Percentiles rank a stretch among this genome's conserved stretches.
phyloP scores from a whole-genome alignment of 2,329 filamentous ascomycete species.

The Cyphellophora europaea region DNA sequence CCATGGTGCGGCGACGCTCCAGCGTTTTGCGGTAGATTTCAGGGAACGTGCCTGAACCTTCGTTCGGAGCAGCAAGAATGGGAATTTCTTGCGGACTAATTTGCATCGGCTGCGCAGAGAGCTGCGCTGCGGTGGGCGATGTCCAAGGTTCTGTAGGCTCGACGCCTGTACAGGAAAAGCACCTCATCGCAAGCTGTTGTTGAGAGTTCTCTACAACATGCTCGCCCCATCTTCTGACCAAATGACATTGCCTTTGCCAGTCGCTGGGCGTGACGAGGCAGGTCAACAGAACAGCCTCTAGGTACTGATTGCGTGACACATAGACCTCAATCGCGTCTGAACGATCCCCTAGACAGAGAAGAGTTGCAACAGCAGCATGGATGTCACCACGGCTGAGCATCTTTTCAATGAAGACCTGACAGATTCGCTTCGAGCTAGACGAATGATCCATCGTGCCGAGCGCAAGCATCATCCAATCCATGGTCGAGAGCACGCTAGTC shows the following conservation, averaged over 20 bases:
- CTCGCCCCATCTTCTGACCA: constrained; percentile 92
- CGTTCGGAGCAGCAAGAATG: constrained; percentile 36
- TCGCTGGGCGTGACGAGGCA: constrained; percentile 74
- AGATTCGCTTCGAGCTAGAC: constrained; percentile 78
- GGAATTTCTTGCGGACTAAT: constrained; percentile 39
- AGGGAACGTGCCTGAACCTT: constrained; percentile 11
- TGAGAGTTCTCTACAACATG: constrained; percentile 78
- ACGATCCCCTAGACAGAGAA: constrained; percentile 83
- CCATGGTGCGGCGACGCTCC: constrained; percentile 13
- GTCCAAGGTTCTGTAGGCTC: constrained; percentile 82
- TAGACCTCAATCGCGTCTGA: constrained; percentile 97
- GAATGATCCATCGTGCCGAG: constrained; percentile 75
- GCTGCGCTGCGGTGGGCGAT: constrained; percentile 65
- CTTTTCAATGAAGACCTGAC: constrained; percentile 81
- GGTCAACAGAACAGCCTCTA: constrained; percentile 86
- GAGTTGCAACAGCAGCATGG: constrained; percentile 83
- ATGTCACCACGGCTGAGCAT: constrained; percentile 83
- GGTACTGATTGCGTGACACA: constrained; percentile 77
- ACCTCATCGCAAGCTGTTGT: constrained; percentile 82
- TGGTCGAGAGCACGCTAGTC: constrained; percentile 79
- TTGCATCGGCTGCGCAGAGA: constrained; percentile 21
- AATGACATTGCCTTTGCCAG: constrained; percentile 81
- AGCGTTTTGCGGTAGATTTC: constrained; percentile 15
- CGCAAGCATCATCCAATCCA: constrained; percentile 95
- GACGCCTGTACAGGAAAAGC: constrained; percentile 80